These are phyloP conservation scores for Phytophthora idaei DNA, from an alignment of 352 stramenopile genomes.

Conservation along the genomic window DNA sequence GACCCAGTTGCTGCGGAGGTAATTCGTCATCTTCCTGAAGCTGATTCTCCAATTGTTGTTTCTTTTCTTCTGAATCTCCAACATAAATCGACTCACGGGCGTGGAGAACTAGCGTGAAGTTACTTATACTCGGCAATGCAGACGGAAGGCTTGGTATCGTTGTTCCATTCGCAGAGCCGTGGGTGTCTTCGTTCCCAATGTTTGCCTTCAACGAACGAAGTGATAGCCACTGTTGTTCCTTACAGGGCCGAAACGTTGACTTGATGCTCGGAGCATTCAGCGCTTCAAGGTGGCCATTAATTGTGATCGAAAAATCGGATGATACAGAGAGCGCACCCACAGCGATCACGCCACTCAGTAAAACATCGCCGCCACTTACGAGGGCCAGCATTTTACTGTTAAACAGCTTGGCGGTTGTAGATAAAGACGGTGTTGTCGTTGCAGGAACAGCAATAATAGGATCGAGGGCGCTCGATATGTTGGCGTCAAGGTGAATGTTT, in stretches of 20 bases:
- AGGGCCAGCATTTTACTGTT: conserved; percentile 50
- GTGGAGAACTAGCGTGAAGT: conserved; percentile 71
- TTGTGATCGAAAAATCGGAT: conserved; percentile 56
- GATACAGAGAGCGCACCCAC: conserved; percentile 59
- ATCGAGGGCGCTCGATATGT: conserved; percentile 43
- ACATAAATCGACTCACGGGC: conserved; percentile 61
- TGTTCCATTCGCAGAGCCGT: conserved; percentile 8
- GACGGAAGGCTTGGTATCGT: conserved; percentile 29
- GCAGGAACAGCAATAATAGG: conserved; percentile 23
- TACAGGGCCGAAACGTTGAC: conserved; percentile 55
- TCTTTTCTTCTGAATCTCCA: conserved; percentile 39
- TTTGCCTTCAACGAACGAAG: conserved; percentile 22
- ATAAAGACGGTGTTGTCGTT: conserved; percentile 9
- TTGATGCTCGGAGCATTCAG: conserved; percentile 46
- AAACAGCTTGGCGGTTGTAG: conserved; percentile 12
- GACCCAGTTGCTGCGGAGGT: conserved; percentile 23
- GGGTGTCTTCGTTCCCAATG: conserved; percentile 9
- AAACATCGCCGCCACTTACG: conserved; percentile 59
- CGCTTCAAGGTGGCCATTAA: conserved; percentile 53
- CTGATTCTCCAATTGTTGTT: conserved; percentile 28
- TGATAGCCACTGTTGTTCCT: conserved; percentile 45
- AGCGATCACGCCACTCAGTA: conserved; percentile 50
- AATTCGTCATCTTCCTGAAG: conserved; percentile 30
- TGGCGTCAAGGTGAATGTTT: conserved; percentile 57
- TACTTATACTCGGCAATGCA: conserved; percentile 33